Evolutionary conservation across 768 basidiomycete species (phyloP), one percentile per base, ranked within the genome.

Genomic region (Gyrodon lividus): DNA sequence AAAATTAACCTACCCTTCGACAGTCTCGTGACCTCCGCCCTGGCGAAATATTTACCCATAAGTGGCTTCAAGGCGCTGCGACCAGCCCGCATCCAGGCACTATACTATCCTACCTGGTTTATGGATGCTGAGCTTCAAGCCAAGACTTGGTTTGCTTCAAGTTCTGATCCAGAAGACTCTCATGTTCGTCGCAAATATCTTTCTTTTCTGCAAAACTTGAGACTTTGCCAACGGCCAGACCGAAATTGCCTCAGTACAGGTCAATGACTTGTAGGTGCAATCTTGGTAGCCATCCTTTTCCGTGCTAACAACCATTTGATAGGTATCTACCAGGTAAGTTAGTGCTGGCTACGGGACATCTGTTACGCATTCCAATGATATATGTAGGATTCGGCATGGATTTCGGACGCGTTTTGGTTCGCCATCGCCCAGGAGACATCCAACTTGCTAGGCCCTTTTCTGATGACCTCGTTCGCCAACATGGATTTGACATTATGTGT

Each of bases 31-130:
- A 12, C 62, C 57, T 54, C 76, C 67, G 0, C 55, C 64, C 60
- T 73, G 34, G 71, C 74, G 16, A 68, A 69, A 24, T 64, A 65
- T 45, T 56, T 81, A 24, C 74, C 76, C 2, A 61, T 59, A 20
- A 61, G 72, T 26, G 73, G 73, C 5, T 70, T 73, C 54, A 63
- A 69, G 37, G 67, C 73, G 43, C 53, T 77, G 4, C 72, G 59
- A 43, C 83, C 84, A 20, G 62, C 67, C 12, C 75, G 73, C 20
- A 71, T 82, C 22, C 68, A 74, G 41, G 76, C 83, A 6, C 66
- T 82, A 3, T 87, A 86, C 60, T 78, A 83, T 46, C 85, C 85
- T 4, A 76, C 73, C 10, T 87, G 85, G 85, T 70, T 82, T 26
- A 65, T 86, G 26, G 79, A 81, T 56, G 80, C 74, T 8, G 79